phyloP scores from a whole-genome alignment of 2,329 filamentous ascomycete genomes.

The Keithomyces neogunnii region DNA sequence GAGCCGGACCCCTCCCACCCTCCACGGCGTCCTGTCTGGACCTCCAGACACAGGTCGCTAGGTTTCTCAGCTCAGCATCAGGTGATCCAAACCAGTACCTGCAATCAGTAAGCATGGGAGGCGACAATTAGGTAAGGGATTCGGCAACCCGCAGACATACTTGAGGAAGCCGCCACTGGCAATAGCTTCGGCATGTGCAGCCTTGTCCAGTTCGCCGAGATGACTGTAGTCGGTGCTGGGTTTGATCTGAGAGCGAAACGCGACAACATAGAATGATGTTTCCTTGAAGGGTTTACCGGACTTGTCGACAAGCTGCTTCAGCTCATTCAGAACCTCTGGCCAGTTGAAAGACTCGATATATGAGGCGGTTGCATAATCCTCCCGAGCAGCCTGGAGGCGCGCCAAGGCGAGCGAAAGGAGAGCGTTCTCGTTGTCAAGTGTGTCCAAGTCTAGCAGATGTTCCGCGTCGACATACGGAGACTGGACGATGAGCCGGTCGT shows the following conservation, averaged over 20 bases:
- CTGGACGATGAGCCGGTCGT: constrained; percentile 40
- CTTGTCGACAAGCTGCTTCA: constrained; percentile 42
- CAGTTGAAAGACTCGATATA: constrained; percentile 77
- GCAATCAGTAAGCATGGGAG: constrained; percentile 11
- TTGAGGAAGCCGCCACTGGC: constrained; percentile 76
- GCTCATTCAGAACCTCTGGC: constrained; percentile 48
- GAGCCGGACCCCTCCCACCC: constrained; percentile 52
- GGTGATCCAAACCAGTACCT: constrained; percentile 83
- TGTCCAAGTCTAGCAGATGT: constrained; percentile 66
- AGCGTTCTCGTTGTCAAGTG: constrained; percentile 55
- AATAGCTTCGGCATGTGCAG: constrained; percentile 72
- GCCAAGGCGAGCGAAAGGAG: constrained; percentile 66
- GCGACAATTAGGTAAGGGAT: not conserved
- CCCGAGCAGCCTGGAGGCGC: constrained; percentile 49
- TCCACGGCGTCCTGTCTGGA: constrained; percentile 49
- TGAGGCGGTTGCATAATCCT: constrained; percentile 67
- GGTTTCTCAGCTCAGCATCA: constrained; percentile 61
- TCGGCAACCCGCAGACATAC: constrained; percentile 28
- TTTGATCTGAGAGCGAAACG: constrained; percentile 69
- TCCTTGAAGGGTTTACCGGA: constrained; percentile 46
- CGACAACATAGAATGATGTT: constrained; percentile 72
- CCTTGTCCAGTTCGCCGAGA: constrained; percentile 66
- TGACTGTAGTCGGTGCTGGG: constrained; percentile 57
- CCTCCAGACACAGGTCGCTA: constrained; percentile 72
- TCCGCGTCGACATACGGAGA: constrained; percentile 67